Evolutionary conservation across 1,284 basidiomycete species (phyloP), one percentile per base, ranked within the genome.

Genomic region (Sphaerobolus stellatus): DNA sequence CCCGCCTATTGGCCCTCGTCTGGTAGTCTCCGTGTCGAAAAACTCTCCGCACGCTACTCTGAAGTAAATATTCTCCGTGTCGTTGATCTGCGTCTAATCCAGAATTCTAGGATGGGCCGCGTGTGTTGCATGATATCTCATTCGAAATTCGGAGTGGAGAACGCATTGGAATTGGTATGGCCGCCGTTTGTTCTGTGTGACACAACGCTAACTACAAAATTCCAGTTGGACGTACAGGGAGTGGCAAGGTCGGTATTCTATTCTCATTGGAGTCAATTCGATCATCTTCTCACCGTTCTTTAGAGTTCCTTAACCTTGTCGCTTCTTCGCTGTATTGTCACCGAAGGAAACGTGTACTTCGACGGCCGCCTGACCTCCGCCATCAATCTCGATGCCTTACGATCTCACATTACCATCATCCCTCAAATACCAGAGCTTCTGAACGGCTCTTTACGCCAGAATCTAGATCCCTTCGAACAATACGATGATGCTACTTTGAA

Each of bases 171-270:
- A 73, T 81, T 55, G 78, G 70, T 72, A 47, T 59, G 67, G 58
- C 13, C 25, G 27, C 3, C 13, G 28, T 29, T 41, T 5, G n/a
- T 45, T 47, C 27, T 8, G n/a, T 40, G 25, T 34, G 18, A 25
- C 11, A 27, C 27, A 33, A 13, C 16, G 6, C 27, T 48, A 27
- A 4, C 46, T 52, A 27, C 30, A 48, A 29, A 46, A n/a, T 9
- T 33, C 14, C 51, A 82, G 83, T 86, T 18, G 88, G 88, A 22
- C 75, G 88, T 30, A 90, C 88, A 0, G 89, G 88, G 14, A 85
- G 82, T 59, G 88, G 88, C 48, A 90, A 91, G 73, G 80, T 79
- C 53, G 24, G 50, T 13, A 36, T n/a, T 45, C 3, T 58, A 22
- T 41, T 45, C 16, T 11, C n/a, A 18, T 7, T 56, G 18, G 14